A percentile compares a stretch with the other conserved stretches of the same genome.
Evolutionary conservation across 2,329 filamentous ascomycete species (phyloP).

Genomic region (Hortaea sp.): DNA sequence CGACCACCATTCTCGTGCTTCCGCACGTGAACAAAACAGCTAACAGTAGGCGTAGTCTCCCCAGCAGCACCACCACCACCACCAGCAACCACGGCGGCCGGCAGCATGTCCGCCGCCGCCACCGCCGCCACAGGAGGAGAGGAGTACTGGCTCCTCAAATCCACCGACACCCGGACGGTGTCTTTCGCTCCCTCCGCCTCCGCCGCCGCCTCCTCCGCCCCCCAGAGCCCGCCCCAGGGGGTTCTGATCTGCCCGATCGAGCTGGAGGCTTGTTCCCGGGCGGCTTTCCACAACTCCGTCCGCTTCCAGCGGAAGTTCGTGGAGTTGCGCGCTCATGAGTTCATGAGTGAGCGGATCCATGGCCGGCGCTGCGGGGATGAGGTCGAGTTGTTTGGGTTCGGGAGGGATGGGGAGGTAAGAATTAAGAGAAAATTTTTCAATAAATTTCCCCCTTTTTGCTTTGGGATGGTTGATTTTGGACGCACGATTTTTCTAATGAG

Average conservation of each 20-base stretch:
- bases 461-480: neutral
- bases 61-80: neutral
- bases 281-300: neutral
- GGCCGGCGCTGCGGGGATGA: constrained; percentile 3
- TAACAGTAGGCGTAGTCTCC: neutral
- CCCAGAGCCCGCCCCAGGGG: neutral
- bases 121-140: neutral
- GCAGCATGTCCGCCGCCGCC: neutral
- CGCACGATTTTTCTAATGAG: too few species aligned
- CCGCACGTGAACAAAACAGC: too few species aligned
- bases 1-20: too few species aligned
- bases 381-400: constrained; percentile 4
- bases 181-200: neutral
- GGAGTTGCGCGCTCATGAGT: neutral
- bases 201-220: neutral
- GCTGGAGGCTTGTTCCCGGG: neutral
- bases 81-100: neutral
- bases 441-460: neutral
- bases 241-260: neutral
- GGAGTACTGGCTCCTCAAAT: constrained; percentile 1
- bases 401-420: constrained; percentile 1
- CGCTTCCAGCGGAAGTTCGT: neutral
- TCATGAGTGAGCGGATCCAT: neutral
- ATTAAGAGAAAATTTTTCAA: neutral
- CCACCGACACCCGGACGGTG: neutral